These are phyloP conservation scores for Dactylonectria macrodidyma DNA, from an alignment of 2,329 filamentous ascomycete species.

Conservation along the genomic window DNA sequence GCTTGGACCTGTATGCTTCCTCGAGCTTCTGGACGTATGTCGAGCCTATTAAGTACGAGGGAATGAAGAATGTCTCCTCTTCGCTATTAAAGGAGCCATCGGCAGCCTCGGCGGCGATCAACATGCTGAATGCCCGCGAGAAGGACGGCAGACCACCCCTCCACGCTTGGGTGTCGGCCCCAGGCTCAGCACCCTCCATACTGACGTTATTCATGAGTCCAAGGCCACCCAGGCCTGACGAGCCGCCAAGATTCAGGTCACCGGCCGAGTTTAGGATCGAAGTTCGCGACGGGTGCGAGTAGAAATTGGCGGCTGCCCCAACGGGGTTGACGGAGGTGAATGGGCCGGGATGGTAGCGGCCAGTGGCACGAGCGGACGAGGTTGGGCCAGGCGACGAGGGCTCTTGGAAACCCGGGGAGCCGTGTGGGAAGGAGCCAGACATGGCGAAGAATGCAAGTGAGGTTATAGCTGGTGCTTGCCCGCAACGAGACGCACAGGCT, in stretches of 20 bases:
- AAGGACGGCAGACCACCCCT: slow-evolving; percentile 59
- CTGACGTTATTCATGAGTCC: slow-evolving; percentile 36
- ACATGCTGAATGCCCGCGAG: slow-evolving; percentile 68
- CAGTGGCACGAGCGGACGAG: slow-evolving; percentile 35
- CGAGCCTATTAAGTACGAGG: slow-evolving; percentile 86
- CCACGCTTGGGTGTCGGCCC: slow-evolving; percentile 44
- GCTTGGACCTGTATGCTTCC: slow-evolving; percentile 76
- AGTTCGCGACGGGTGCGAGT: slow-evolving; percentile 51
- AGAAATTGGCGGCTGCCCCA: slow-evolving; percentile 41
- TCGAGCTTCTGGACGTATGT: slow-evolving; percentile 84
- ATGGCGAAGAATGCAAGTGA: slow-evolving; percentile 33
- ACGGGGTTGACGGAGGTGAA: slow-evolving; percentile 32
- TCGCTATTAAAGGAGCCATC: slow-evolving; percentile 46
- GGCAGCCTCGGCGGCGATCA: slow-evolving; percentile 54
- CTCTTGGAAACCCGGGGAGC: slow-evolving; percentile 42
- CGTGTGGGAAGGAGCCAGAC: slow-evolving; percentile 44
- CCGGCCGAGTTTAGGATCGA: slow-evolving; percentile 66
- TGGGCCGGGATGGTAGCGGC: slow-evolving; percentile 35
- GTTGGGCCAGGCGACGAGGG: slow-evolving; percentile 41
- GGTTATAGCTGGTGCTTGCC: slow-evolving; percentile 7
- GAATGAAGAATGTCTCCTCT: slow-evolving; percentile 77
- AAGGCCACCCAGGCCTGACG: slow-evolving; percentile 15
- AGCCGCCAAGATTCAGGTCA: slow-evolving; percentile 46
- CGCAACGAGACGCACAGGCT: slow-evolving; percentile 23
- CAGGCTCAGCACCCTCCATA: slow-evolving; percentile 54